Conservation (phyloP, 371 early-diverging fungal species). For the Actinomucor elegans region DNA sequence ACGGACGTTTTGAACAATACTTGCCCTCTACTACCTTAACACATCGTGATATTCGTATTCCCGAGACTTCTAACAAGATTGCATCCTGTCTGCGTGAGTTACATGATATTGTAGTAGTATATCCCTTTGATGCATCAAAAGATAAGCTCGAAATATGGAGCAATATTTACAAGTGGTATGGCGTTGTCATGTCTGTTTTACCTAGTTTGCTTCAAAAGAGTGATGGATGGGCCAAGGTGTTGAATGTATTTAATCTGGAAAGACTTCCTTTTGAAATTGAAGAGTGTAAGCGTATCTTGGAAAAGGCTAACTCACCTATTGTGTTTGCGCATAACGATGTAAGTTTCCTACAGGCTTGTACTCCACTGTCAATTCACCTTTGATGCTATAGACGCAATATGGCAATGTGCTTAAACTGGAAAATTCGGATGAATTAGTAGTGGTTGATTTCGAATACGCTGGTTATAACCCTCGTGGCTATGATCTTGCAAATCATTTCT, state of each 20-base stretch:
- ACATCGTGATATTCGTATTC: slow-evolving; percentile 65
- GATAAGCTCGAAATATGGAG: slow-evolving; percentile 61
- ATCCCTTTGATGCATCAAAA: slow-evolving; percentile 46
- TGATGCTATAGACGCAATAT: slow-evolving; percentile 65
- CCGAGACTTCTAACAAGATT: slow-evolving; percentile 67
- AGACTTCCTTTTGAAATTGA: slow-evolving; percentile 49
- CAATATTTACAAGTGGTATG: slow-evolving; percentile 69
- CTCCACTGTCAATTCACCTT: too few species aligned
- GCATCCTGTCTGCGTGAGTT: slow-evolving; percentile 73
- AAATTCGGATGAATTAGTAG: slow-evolving; percentile 57
- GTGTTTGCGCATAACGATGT: slow-evolving; percentile 89
- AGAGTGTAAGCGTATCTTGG: slow-evolving; percentile 41
- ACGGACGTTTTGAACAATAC: slow-evolving; percentile 88
- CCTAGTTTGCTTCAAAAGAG: slow-evolving; percentile 18
- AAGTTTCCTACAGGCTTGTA: slow-evolving; percentile 26
- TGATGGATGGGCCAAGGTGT: slow-evolving; percentile 14
- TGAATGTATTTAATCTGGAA: slow-evolving; percentile 42
- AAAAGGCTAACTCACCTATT: slow-evolving; percentile 51
- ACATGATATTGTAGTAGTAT: slow-evolving; percentile 69
- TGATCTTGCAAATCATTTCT: slow-evolving; percentile 89
- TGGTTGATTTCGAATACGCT: slow-evolving; percentile 90
- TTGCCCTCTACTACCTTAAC: slow-evolving; percentile 76
- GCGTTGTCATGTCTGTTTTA: slow-evolving; percentile 9
- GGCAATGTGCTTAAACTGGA: slow-evolving; percentile 76
- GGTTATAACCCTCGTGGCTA: slow-evolving; percentile 84